These are phyloP conservation scores for Chaetomium globosum DNA, from an alignment of 2,329 filamentous ascomycete genomes.

Conservation along the genomic window DNA sequence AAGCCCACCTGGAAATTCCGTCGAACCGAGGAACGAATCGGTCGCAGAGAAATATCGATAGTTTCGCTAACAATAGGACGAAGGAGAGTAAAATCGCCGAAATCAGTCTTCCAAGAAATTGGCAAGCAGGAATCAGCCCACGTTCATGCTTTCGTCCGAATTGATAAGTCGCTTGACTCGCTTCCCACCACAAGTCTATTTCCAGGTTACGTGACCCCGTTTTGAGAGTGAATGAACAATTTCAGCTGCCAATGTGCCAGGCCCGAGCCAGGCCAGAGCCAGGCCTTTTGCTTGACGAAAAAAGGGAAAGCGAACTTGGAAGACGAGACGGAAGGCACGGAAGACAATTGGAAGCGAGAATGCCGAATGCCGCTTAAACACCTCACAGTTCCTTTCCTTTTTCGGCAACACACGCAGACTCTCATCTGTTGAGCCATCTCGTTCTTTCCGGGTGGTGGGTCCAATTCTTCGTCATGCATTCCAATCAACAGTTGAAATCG, in stretches of 20 bases:
- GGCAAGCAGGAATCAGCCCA: background rate
- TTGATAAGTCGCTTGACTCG: background rate
- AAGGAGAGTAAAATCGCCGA: background rate
- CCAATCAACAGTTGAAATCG: background rate
- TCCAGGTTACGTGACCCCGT: background rate
- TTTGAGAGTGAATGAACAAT: background rate
- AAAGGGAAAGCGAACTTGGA: too few species aligned
- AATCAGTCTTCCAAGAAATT: background rate
- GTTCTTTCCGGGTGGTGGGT: background rate
- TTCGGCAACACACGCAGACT: background rate
- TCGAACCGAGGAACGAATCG: background rate
- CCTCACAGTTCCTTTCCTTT: background rate
- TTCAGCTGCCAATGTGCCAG: background rate
- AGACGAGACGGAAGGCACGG: background rate
- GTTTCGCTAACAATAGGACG: constrained; percentile 3
- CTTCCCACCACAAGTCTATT: background rate
- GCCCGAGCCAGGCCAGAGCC: too few species aligned
- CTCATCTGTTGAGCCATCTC: background rate
- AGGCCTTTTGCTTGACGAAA: background rate
- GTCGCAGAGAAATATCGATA: background rate
- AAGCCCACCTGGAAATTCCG: background rate
- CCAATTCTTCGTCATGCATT: background rate
- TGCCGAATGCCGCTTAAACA: background rate
- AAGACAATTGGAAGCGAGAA: background rate
- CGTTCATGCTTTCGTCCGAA: too few species aligned